phyloP scores from a whole-genome alignment of 805 yeast genomes.

The Cyberlindnera mycetangii region DNA sequence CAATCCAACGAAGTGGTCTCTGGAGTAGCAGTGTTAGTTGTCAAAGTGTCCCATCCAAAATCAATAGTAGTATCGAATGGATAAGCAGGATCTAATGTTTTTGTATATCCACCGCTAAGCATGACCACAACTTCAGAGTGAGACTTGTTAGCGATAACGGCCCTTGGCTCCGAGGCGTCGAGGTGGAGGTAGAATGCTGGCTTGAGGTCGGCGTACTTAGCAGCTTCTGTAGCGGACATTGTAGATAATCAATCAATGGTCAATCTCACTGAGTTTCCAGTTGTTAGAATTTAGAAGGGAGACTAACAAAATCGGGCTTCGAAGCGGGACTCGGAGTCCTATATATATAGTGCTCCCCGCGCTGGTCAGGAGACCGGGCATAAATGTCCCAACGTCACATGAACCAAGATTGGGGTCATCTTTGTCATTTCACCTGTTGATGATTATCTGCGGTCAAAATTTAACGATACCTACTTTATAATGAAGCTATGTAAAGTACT shows the following conservation, averaged over 20 bases:
- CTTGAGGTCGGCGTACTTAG: conserved; percentile 23
- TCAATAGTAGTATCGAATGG: conserved; percentile 38
- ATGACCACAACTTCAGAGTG: conserved; percentile 30
- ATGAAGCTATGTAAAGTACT: no score
- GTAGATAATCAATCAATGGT: not conserved
- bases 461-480: no score
- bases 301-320: no score
- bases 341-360: not conserved
- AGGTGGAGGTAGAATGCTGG: conserved; percentile 39
- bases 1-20: conserved; percentile 43
- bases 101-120: conserved; percentile 35
- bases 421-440: no score
- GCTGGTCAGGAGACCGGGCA: not conserved
- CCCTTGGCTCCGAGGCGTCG: conserved; percentile 33
- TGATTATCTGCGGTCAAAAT: no score
- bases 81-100: conserved; percentile 33
- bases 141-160: conserved; percentile 28
- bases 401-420: no score
- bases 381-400: no score
- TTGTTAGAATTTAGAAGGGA: no score
- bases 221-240: conserved; percentile 9
- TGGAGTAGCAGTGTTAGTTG: conserved; percentile 30
- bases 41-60: conserved; percentile 49
- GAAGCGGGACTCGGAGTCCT: conserved; percentile 1
- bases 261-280: no score